A percentile compares a stretch with the other conserved stretches of the same genome.
Conservation (phyloP, 371 early-diverging fungal genomes). For the Catenaria anguillulae region DNA sequence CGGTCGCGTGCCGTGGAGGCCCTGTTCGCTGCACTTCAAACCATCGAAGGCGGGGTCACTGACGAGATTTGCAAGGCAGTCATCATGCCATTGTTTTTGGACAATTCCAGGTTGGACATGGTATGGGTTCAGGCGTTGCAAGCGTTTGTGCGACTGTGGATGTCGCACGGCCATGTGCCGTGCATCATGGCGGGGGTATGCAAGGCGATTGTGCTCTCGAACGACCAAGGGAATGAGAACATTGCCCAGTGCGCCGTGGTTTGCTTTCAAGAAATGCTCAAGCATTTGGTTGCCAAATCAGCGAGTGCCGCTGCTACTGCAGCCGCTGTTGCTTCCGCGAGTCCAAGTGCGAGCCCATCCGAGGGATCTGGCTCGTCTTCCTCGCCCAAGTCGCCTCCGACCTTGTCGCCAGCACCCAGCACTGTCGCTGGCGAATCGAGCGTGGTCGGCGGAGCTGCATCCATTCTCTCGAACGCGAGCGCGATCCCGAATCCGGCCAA, state of each 20-base stretch:
- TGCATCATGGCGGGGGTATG: not conserved
- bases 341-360: no score
- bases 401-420: no score
- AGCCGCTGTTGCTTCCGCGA: no score
- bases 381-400: no score
- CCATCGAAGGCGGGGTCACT: not conserved
- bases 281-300: not conserved
- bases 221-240: not conserved
- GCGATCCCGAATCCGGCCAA: no score
- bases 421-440: no score
- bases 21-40: not conserved
- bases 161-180: not conserved
- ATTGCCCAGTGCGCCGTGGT: constrained; percentile 7
- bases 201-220: not conserved
- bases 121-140: constrained; percentile 4
- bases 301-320: no score
- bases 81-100: not conserved
- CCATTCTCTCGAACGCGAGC: no score
- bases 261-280: constrained; percentile 8
- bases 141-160: not conserved
- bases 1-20: not conserved
- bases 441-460: no score
- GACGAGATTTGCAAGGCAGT: not conserved
- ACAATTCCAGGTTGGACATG: not conserved
- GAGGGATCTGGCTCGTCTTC: no score